phyloP scores from a whole-genome alignment of 2,329 filamentous ascomycete species.

The Claviceps humidiphila region DNA sequence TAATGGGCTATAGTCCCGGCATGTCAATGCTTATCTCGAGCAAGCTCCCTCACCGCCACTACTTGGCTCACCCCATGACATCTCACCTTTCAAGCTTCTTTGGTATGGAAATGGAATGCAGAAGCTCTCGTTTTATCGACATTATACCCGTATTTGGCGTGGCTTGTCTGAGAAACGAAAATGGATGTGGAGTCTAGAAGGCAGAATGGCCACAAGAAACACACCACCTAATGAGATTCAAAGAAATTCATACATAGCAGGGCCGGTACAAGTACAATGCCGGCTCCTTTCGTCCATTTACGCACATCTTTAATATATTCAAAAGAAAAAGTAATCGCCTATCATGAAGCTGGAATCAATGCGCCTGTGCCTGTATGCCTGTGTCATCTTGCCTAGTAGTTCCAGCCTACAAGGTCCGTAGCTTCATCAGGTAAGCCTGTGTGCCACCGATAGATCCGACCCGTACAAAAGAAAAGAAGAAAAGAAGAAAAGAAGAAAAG shows the following conservation, averaged over 20 bases:
- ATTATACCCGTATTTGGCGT: background rate
- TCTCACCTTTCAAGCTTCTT: background rate
- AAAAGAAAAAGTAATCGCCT: background rate
- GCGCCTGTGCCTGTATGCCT: background rate
- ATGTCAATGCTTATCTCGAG: background rate
- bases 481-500: background rate
- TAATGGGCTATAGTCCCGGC: background rate
- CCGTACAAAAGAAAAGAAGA: background rate
- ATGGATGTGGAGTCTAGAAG: background rate
- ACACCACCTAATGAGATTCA: slow-evolving; percentile 1
- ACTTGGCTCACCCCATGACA: background rate
- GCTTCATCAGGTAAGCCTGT: background rate
- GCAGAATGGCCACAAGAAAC: background rate
- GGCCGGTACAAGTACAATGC: background rate
- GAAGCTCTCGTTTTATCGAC: background rate
- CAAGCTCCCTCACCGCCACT: background rate
- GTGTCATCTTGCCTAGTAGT: background rate
- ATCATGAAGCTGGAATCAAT: background rate
- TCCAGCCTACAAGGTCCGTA: background rate
- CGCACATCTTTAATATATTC: background rate
- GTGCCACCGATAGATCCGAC: background rate
- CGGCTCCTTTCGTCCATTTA: background rate
- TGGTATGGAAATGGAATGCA: background rate
- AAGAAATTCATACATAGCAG: background rate
- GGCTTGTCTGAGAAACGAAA: background rate